A percentile compares a stretch with the other conserved stretches of the same genome.
Conservation (phyloP, 371 early-diverging fungal species). For the Mortierella sp. region DNA sequence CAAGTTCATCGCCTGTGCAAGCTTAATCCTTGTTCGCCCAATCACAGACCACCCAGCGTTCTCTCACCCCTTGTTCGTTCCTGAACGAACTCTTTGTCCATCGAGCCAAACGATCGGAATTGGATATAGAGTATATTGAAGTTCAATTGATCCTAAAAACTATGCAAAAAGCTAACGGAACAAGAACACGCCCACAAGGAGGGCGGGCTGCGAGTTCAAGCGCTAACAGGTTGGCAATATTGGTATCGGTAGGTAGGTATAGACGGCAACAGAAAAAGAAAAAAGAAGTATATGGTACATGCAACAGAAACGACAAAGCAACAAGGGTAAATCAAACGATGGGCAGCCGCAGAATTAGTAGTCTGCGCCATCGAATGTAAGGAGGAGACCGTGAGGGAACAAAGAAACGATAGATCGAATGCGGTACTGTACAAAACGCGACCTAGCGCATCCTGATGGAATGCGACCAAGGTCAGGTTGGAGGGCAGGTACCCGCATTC, state of each 20-base stretch:
- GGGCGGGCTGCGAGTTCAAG: no score
- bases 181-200: not conserved
- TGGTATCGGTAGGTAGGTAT: not conserved
- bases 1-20: no score
- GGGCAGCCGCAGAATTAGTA: no score
- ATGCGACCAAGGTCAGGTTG: not conserved
- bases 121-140: no score
- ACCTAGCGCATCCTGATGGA: not conserved
- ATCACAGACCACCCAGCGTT: not conserved
- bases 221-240: not conserved
- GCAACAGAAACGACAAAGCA: not conserved
- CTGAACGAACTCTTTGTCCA: no score
- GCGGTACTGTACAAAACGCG: conserved; percentile 1
- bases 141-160: not conserved
- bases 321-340: not conserved
- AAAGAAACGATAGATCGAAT: conserved; percentile 6
- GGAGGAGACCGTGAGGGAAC: not conserved
- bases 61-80: not conserved
- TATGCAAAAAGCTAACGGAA: not conserved
- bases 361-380: not conserved
- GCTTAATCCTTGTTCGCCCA: not conserved
- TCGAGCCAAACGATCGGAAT: no score
- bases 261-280: not conserved
- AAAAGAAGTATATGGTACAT: conserved; percentile 11
- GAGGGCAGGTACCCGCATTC: not conserved